Evolutionary conservation across 169 alveolate species (phyloP).

Genomic region (Cryptosporidium xiaoi): DNA sequence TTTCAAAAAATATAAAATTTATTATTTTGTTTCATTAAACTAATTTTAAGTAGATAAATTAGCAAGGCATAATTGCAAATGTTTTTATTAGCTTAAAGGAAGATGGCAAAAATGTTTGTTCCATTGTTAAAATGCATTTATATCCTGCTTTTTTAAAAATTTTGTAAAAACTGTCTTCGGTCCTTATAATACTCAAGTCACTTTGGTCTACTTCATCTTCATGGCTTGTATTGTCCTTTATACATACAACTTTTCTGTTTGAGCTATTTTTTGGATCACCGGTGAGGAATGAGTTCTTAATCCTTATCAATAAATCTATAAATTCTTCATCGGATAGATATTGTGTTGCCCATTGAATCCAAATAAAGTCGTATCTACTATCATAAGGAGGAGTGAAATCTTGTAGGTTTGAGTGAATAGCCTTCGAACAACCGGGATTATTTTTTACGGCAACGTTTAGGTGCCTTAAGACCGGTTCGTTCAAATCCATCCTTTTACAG

Average conservation of each 20-base stretch:
- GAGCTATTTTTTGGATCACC: background rate
- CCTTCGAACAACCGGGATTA: conserved; percentile 2
- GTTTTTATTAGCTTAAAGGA: conserved; percentile 61
- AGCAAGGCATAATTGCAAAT: conserved; percentile 59
- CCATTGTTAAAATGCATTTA: conserved; percentile 43
- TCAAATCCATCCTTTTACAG: conserved; percentile 50
- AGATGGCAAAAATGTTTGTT: conserved; percentile 60
- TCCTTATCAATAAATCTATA: conserved; percentile 29
- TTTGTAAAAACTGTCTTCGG: conserved; percentile 13
- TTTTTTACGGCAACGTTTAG: conserved; percentile 33
- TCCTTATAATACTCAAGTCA: conserved; percentile 44
- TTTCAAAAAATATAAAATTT: background rate
- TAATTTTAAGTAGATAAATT: background rate
- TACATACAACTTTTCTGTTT: conserved; percentile 29
- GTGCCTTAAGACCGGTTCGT: conserved; percentile 35
- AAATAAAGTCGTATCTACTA: conserved; percentile 61
- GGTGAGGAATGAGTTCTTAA: conserved; percentile 19
- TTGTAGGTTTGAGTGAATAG: conserved; percentile 28
- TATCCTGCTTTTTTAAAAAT: conserved; percentile 54
- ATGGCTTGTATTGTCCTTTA: conserved; percentile 42
- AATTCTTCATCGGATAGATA: conserved; percentile 63
- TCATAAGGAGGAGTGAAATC: conserved; percentile 21
- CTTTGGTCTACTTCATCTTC: conserved; percentile 54
- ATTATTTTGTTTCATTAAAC: background rate
- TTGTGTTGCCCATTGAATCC: conserved; percentile 69